phyloP scores from a whole-genome alignment of 2,329 filamentous ascomycete species.

The Trichoderma sp. region DNA sequence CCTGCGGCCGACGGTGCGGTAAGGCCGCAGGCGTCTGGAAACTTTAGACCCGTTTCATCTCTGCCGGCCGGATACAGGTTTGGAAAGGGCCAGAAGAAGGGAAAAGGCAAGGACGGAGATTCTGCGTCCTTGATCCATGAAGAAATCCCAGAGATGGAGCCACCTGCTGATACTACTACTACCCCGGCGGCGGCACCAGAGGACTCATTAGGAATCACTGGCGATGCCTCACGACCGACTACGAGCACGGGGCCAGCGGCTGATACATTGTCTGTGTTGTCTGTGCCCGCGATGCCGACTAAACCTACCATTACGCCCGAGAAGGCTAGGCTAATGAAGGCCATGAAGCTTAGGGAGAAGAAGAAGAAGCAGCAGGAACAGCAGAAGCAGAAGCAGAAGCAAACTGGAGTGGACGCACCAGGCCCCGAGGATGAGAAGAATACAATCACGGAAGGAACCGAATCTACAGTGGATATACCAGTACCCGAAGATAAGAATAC shows the following conservation, averaged over 20 bases:
- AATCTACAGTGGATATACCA: constrained; percentile 23
- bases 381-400: not conserved
- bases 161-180: constrained; percentile 32
- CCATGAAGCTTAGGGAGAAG: constrained; percentile 83
- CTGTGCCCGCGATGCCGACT: constrained; percentile 40
- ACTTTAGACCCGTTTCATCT: constrained; percentile 70
- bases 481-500: constrained; percentile 17
- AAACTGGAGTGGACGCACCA: no score
- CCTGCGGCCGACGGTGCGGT: constrained; percentile 68
- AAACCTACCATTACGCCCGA: constrained; percentile 71
- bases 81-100: constrained; percentile 56
- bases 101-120: constrained; percentile 29
- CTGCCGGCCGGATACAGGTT: constrained; percentile 79
- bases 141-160: constrained; percentile 37
- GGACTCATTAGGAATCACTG: constrained; percentile 28
- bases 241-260: constrained; percentile 47
- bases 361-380: constrained; percentile 47
- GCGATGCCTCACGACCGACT: constrained; percentile 36
- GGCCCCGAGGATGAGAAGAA: no score
- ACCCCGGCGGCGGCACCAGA: constrained; percentile 35
- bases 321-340: constrained; percentile 90
- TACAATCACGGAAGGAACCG: not conserved
- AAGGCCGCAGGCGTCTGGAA: constrained; percentile 59
- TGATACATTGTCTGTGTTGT: constrained; percentile 38
- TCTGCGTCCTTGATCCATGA: constrained; percentile 33